phyloP scores from a whole-genome alignment of 345 rosid genomes.

The Murraya koenigii region DNA sequence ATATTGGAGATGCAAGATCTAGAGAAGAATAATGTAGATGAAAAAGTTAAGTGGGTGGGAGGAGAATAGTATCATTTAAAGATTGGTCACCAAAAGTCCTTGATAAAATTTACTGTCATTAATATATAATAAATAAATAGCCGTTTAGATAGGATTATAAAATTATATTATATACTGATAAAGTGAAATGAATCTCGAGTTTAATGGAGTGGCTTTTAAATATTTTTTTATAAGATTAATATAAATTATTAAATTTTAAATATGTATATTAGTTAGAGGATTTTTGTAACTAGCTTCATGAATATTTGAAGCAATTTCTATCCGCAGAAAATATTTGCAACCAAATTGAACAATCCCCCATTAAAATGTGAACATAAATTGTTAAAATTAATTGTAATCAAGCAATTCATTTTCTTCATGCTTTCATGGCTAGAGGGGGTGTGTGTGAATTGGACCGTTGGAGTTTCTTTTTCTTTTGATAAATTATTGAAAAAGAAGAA shows the following conservation, averaged over 20 bases:
- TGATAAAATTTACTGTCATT: background rate
- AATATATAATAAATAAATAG: background rate
- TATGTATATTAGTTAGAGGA: background rate
- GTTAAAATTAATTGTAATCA: background rate
- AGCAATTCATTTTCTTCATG: background rate
- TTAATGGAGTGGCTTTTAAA: too few relatives aligned
- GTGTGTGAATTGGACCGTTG: background rate
- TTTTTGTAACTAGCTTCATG: background rate
- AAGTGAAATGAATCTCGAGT: too few relatives aligned
- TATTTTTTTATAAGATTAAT: too few relatives aligned
- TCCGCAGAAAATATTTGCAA: background rate
- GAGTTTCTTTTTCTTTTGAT: background rate
- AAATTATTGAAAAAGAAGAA: background rate
- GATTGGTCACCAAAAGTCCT: background rate
- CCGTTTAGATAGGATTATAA: background rate
- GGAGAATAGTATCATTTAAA: constrained; percentile 2
- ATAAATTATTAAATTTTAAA: too few relatives aligned
- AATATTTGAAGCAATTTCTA: too few relatives aligned
- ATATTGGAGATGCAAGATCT: background rate
- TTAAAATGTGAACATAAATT: background rate
- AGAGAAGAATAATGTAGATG: background rate
- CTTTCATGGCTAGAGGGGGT: background rate
- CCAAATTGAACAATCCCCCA: background rate
- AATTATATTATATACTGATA: too few relatives aligned
- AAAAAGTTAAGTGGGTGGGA: background rate